Evolutionary conservation across 2,329 filamentous ascomycete genomes (phyloP).

Genomic region (Aspergillus sp.): DNA sequence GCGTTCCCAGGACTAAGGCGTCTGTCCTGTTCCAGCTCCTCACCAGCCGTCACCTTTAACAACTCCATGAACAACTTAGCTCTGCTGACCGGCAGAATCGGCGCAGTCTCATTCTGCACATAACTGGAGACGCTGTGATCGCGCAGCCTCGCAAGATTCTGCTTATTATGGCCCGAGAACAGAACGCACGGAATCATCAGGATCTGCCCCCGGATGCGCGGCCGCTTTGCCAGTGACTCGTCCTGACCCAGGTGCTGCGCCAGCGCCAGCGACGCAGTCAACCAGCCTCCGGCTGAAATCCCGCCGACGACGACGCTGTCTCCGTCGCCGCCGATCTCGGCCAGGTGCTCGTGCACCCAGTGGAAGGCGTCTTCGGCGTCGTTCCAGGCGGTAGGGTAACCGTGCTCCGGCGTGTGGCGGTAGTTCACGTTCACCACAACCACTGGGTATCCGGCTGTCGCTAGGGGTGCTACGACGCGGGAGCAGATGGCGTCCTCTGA

Average conservation of each 20-base stretch:
- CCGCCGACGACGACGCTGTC: constrained; percentile 46
- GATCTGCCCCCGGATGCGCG: constrained; percentile 49
- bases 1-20: constrained; percentile 41
- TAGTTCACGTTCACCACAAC: constrained; percentile 58
- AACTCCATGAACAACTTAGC: constrained; percentile 32
- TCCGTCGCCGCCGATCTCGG: constrained; percentile 38
- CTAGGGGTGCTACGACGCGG: constrained; percentile 40
- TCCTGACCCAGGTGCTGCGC: constrained; percentile 36
- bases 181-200: constrained; percentile 52
- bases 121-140: constrained; percentile 45
- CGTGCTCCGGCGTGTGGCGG: constrained; percentile 55
- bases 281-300: constrained; percentile 47
- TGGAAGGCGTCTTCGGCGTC: constrained; percentile 55
- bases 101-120: constrained; percentile 47
- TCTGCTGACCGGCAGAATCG: constrained; percentile 44
- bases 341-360: constrained; percentile 51
- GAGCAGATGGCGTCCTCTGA: constrained; percentile 55
- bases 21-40: constrained; percentile 32
- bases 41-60: constrained; percentile 22
- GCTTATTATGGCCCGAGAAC: constrained; percentile 30
- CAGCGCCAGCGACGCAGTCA: constrained; percentile 42
- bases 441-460: constrained; percentile 23
- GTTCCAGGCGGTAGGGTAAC: constrained; percentile 51
- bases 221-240: constrained; percentile 15
- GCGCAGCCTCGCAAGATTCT: constrained; percentile 35